Conservation (phyloP, 805 yeast genomes). For the Lipomyces mesembrius region DNA sequence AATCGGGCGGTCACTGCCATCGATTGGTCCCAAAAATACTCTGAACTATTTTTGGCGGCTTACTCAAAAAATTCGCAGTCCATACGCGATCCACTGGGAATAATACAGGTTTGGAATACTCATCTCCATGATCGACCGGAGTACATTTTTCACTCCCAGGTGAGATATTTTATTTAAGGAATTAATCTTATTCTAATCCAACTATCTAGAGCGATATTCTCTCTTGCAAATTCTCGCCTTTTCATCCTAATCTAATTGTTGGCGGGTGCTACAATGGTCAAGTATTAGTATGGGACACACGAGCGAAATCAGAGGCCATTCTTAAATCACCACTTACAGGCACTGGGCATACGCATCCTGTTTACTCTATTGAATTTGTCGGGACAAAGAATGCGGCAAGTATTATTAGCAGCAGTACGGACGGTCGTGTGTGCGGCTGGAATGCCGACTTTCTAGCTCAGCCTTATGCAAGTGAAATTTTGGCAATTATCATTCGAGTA, state of each 20-base stretch:
- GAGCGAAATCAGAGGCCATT: slow-evolving; percentile 44
- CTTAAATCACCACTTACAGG: slow-evolving; percentile 45
- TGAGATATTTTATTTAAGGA: neutral
- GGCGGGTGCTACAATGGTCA: slow-evolving; percentile 59
- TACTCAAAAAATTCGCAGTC: slow-evolving; percentile 40
- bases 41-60: slow-evolving; percentile 47
- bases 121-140: slow-evolving; percentile 47
- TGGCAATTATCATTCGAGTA: neutral
- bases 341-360: slow-evolving; percentile 46
- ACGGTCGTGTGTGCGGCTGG: slow-evolving; percentile 50
- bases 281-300: slow-evolving; percentile 57
- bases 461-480: slow-evolving; percentile 39
- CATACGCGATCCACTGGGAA: slow-evolving; percentile 41
- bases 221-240: slow-evolving; percentile 51
- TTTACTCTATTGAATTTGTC: slow-evolving; percentile 41
- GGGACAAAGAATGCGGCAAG: slow-evolving; percentile 42
- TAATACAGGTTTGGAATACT: slow-evolving; percentile 48
- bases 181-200: neutral
- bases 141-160: slow-evolving; percentile 50
- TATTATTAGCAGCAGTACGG: slow-evolving; percentile 47
- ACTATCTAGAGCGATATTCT: slow-evolving; percentile 46
- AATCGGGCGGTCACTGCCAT: slow-evolving; percentile 45
- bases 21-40: slow-evolving; percentile 47
- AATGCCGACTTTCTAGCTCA: slow-evolving; percentile 46
- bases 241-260: slow-evolving; percentile 48